Percentiles rank a stretch among this genome's conserved stretches.
These are phyloP conservation scores for Candida neerlandica DNA, from an alignment of 1,139 yeast genomes.

Conservation along the genomic window DNA sequence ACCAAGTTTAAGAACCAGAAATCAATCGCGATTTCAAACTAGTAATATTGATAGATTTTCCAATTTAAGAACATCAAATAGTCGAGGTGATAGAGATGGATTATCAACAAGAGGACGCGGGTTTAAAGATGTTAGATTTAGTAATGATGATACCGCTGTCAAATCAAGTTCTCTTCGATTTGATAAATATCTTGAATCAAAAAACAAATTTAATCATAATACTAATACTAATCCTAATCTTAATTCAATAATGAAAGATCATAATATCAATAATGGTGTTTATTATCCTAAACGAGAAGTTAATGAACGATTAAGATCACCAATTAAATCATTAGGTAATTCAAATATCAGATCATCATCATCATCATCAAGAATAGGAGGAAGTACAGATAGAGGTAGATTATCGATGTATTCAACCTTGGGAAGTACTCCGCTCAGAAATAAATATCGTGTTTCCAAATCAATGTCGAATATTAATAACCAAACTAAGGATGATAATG, in stretches of 20 bases:
- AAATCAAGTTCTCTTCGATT: background rate
- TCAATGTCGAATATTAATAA: background rate
- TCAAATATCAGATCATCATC: background rate
- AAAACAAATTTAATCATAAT: background rate
- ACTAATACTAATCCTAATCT: no score
- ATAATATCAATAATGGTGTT: background rate
- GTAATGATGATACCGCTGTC: background rate
- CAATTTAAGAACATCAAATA: background rate
- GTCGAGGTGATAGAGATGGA: background rate
- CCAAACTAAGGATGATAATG: background rate
- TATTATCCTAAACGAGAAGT: background rate
- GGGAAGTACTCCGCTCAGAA: slow-evolving; percentile 8
- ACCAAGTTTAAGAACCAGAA: background rate
- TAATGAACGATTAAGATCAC: slow-evolving; percentile 10
- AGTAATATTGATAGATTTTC: background rate
- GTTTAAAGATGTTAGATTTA: background rate
- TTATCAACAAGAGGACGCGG: background rate
- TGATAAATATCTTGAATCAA: slow-evolving; percentile 1
- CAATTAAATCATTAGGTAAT: slow-evolving; percentile 16
- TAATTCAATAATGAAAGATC: no score
- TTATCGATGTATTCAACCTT: slow-evolving; percentile 17
- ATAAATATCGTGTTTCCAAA: slow-evolving; percentile 13
- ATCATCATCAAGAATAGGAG: slow-evolving; percentile 1
- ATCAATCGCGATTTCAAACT: background rate
- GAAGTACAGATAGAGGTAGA: slow-evolving; percentile 14